Evolutionary conservation across 2,329 filamentous ascomycete genomes (phyloP).

Genomic region (Stagonosporopsis rhizophila): DNA sequence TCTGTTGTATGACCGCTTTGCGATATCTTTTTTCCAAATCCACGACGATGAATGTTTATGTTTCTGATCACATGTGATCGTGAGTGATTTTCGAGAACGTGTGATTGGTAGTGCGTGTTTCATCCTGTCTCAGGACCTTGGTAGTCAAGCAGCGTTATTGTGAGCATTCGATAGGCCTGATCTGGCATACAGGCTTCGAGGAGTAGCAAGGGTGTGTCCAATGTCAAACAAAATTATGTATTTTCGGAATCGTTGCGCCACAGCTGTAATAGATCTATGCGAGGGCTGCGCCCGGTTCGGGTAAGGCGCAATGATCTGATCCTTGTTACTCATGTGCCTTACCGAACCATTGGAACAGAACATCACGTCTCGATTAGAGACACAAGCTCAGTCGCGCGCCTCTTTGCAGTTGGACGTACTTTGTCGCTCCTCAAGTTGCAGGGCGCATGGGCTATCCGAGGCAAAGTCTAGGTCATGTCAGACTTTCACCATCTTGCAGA

Average conservation of each 20-base stretch:
- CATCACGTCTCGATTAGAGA: constrained; percentile 18
- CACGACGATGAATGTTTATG: constrained; percentile 17
- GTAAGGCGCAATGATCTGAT: constrained; percentile 15
- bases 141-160: background rate
- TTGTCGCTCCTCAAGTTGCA: background rate
- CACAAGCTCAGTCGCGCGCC: constrained; percentile 6
- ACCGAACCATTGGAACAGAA: constrained; percentile 14
- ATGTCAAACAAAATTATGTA: background rate
- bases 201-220: background rate
- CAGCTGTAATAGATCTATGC: constrained; percentile 5
- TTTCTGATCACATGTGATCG: constrained; percentile 2
- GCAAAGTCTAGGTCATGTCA: background rate
- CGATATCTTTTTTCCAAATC: constrained; percentile 20
- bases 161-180: background rate
- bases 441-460: background rate
- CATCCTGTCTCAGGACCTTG: constrained; percentile 4
- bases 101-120: constrained; percentile 12
- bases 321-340: background rate
- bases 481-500: background rate
- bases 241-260: background rate
- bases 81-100: constrained; percentile 1
- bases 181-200: background rate
- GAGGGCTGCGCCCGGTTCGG: constrained; percentile 4
- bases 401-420: background rate
- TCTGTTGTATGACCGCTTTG: constrained; percentile 23